Evolutionary conservation across 1,284 basidiomycete genomes (phyloP).

Genomic region (Ustilago curta): DNA sequence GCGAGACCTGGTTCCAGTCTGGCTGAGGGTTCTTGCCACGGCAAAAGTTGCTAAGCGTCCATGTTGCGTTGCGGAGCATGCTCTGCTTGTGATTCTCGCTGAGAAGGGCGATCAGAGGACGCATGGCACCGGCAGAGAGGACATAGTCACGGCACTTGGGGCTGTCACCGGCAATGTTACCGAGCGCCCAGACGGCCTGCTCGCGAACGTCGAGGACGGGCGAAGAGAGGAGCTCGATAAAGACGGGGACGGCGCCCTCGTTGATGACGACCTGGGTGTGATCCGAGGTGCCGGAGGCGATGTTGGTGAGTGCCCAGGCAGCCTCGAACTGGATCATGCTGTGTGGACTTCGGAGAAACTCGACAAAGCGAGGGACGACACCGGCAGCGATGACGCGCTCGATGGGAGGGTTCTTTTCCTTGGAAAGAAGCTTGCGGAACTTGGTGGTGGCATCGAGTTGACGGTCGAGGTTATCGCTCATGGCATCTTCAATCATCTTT

Average conservation of each 20-base stretch:
- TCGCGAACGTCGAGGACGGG: conserved; percentile 68
- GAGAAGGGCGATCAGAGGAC: conserved; percentile 64
- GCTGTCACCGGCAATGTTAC: conserved; percentile 69
- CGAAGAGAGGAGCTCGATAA: conserved; percentile 75
- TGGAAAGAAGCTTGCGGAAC: conserved; percentile 94
- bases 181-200: conserved; percentile 69
- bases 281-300: conserved; percentile 97
- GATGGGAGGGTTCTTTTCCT: conserved; percentile 99
- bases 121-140: conserved; percentile 63
- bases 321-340: conserved; percentile 99
- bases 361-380: conserved; percentile 96
- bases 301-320: conserved; percentile 99
- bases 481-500: conserved; percentile 88
- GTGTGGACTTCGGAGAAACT: conserved; percentile 88
- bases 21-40: conserved; percentile 69
- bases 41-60: conserved; percentile 69
- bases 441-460: conserved; percentile 94
- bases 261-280: conserved; percentile 98
- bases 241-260: conserved; percentile 94
- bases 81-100: conserved; percentile 69
- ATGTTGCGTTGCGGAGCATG: conserved; percentile 69
- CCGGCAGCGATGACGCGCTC: conserved; percentile 98
- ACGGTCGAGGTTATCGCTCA: conserved; percentile 88
- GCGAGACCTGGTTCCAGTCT: conserved; percentile 75
- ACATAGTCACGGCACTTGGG: conserved; percentile 69